Base-by-base conservation (phyloP, 805 yeast species). In the Saturnispora halmiae region DNA sequence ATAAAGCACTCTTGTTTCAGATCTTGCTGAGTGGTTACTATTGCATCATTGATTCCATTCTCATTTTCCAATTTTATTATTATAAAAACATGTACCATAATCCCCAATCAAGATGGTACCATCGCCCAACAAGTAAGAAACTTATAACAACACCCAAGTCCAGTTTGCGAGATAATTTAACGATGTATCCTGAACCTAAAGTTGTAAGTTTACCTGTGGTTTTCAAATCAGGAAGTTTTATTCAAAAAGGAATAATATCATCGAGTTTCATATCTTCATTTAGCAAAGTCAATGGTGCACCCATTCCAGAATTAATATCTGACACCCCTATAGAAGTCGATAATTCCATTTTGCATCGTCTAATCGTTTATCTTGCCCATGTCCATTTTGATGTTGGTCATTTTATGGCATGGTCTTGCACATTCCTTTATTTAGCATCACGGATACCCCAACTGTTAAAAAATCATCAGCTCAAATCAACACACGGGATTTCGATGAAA, bases 381-480 rank as follows among this genome's bases (percentile, higher is more conserved):
- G 13, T 14, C 19, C 16, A 15, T 18, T 15, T 38, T 15, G 25
- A 48, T 14, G 9, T 53, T 9, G 66, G 65, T 1, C 50, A 48
- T 20, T 21, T 56, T 2, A 45, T 73, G 15, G 77, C 79, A 0
- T 74, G 79, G 79, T 50, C 62, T 2, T 73, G 77, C 45, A 69
- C 79, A 1, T 41, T 52, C 4, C 65, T 73, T 1, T 74, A 74
- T 46, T 56, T 73, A 36, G 44, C 63, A 7, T 73, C 79, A 3
- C 54, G 79, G 40, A 60, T 72, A 31, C 79, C 79, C 0, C 79
- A 74, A 46, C 52, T 74, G 20, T 55, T 63, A 44, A 68, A 69
- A 34, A 74, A 74, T 49, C 64, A 65, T 49, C 48, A 52, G 37
- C 48, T 71, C 19, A 64, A 64, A 42, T 65, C 77, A 5, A 75